Evolutionary conservation across 805 yeast species (phyloP).

Genomic region (Suhomyces kilbournensis): DNA sequence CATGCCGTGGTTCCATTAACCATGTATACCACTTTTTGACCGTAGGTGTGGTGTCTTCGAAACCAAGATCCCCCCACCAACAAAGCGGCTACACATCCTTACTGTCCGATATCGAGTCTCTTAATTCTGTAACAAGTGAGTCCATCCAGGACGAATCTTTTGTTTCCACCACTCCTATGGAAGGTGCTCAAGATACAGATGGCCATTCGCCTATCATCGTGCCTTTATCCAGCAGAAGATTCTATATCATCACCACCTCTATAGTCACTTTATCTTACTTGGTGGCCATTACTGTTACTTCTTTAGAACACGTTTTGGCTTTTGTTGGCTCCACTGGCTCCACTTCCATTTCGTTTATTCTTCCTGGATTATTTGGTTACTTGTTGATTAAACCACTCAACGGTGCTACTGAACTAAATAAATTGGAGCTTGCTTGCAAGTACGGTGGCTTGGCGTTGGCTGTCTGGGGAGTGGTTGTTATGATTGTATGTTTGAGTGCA

Average conservation of each 20-base stretch:
- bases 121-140: constrained; percentile 15
- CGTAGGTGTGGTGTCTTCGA: constrained; percentile 27
- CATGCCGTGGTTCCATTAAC: constrained; percentile 70
- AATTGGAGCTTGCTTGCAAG: constrained; percentile 30
- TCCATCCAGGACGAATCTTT: constrained; percentile 34
- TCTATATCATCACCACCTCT: constrained; percentile 46
- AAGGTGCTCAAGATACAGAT: constrained; percentile 45
- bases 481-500: constrained; percentile 53
- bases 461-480: constrained; percentile 53
- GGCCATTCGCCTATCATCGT: constrained; percentile 48
- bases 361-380: constrained; percentile 77
- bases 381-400: constrained; percentile 44
- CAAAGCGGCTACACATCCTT: constrained; percentile 28
- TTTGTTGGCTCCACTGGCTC: constrained; percentile 84
- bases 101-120: constrained; percentile 24
- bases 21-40: constrained; percentile 56
- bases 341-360: constrained; percentile 70
- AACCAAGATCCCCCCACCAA: constrained; percentile 16
- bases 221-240: constrained; percentile 47
- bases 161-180: constrained; percentile 44
- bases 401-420: constrained; percentile 24
- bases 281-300: constrained; percentile 55
- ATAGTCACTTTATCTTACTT: constrained; percentile 50
- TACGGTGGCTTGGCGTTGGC: constrained; percentile 43
- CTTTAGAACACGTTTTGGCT: constrained; percentile 67